Conservation (phyloP, 768 basidiomycete species). For the Auricularia sp. region DNA sequence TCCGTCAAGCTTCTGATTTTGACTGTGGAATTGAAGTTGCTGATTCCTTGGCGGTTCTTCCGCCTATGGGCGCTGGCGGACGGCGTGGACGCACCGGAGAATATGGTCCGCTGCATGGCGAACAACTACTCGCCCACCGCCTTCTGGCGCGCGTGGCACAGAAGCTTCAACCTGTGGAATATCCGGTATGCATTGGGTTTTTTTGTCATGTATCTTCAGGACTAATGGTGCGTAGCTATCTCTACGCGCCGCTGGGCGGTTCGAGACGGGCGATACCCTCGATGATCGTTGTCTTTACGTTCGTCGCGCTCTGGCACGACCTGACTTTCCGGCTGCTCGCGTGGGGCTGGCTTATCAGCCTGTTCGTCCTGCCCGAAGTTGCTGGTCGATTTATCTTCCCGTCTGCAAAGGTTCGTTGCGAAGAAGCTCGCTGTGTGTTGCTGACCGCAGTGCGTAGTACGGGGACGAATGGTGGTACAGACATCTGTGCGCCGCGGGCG, state of each 20-base stretch:
- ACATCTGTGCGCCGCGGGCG: constrained; percentile 74
- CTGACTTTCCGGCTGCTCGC: constrained; percentile 76
- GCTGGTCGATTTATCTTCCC: constrained; percentile 52
- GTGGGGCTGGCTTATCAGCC: constrained; percentile 93
- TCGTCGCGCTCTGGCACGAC: constrained; percentile 97
- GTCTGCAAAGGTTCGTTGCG: constrained; percentile 43
- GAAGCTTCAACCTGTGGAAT: constrained; percentile 94
- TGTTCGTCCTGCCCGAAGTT: constrained; percentile 87
- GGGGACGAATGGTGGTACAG: constrained; percentile 68
- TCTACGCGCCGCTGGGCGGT: constrained; percentile 90
- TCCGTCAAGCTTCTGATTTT: neutral
- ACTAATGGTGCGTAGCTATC: constrained; percentile 48
- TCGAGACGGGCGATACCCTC: constrained; percentile 45
- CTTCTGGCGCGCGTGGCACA: constrained; percentile 96
- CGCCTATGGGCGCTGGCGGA: constrained; percentile 85
- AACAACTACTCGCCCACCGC: constrained; percentile 91
- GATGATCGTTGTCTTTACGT: constrained; percentile 78
- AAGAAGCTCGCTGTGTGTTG: neutral
- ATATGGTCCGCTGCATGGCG: constrained; percentile 97
- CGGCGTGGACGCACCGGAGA: constrained; percentile 90
- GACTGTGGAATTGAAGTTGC: constrained; percentile 41
- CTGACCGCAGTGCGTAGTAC: constrained; percentile 38
- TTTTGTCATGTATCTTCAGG: too few species aligned
- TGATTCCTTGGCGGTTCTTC: constrained; percentile 96
- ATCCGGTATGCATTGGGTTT: constrained; percentile 45